A percentile compares a stretch with the other conserved stretches of the same genome.
These are phyloP conservation scores for Botrytis tulipae DNA, from an alignment of 2,329 filamentous ascomycete species.

Conservation along the genomic window DNA sequence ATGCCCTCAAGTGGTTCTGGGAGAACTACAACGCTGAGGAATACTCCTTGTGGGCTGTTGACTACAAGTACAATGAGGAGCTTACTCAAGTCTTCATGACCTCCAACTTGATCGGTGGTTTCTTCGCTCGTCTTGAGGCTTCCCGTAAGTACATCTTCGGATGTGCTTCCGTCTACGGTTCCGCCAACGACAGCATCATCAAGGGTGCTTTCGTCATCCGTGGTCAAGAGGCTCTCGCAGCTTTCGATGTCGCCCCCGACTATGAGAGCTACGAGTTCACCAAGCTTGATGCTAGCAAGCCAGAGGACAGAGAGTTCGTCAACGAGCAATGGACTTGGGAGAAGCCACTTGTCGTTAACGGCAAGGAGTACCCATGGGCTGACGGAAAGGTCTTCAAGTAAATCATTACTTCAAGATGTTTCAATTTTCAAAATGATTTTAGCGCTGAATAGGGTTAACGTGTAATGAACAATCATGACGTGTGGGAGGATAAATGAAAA, in stretches of 20 bases:
- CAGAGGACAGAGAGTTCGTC: constrained; percentile 81
- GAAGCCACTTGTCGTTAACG: constrained; percentile 72
- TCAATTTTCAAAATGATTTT: constrained; percentile 27
- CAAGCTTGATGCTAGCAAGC: constrained; percentile 89
- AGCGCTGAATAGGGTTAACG: constrained; percentile 24
- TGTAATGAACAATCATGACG: constrained; percentile 22
- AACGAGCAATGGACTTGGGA: constrained; percentile 92
- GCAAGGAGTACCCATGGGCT: constrained; percentile 86
- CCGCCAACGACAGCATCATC: constrained; percentile 85
- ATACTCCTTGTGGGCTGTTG: constrained; percentile 90
- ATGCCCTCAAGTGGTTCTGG: constrained; percentile 97
- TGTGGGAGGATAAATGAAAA: constrained; percentile 19
- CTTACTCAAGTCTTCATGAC: constrained; percentile 98
- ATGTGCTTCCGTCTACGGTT: constrained; percentile 81
- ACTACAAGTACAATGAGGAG: constrained; percentile 99
- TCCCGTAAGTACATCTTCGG: constrained; percentile 99
- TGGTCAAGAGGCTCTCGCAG: constrained; percentile 79
- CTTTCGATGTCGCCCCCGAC: constrained; percentile 96
- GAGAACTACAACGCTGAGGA: constrained; percentile 90
- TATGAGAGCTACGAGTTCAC: constrained; percentile 94
- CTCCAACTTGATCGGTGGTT: constrained; percentile 96
- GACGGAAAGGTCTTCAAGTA: constrained; percentile 99
- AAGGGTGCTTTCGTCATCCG: constrained; percentile 93
- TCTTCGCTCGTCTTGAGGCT: constrained; percentile 94
- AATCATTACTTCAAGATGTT: constrained; percentile 39